Conservation (phyloP, 768 basidiomycete genomes). For the Hortiboletus flavorubellus region DNA sequence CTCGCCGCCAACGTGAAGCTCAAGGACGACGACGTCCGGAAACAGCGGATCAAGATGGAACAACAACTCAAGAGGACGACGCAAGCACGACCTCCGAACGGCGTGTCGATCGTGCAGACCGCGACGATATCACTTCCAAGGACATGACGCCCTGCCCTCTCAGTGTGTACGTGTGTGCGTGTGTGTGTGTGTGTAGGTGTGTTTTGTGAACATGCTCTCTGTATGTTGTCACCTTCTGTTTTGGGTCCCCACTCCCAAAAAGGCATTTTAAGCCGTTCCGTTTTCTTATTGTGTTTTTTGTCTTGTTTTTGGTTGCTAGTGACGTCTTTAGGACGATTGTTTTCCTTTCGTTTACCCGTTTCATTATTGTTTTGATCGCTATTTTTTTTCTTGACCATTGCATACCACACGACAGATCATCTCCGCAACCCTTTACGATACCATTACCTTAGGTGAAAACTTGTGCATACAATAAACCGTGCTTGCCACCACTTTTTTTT, state of each 20-base stretch:
- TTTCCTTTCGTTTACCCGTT: not conserved
- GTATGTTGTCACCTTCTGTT: slow-evolving; percentile 1
- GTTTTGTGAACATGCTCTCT: slow-evolving; percentile 11
- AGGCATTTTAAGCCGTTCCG: too few relatives aligned
- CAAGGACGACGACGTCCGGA: slow-evolving; percentile 77
- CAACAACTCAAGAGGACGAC: slow-evolving; percentile 64
- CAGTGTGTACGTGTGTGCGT: not conserved
- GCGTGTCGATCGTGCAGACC: slow-evolving; percentile 25
- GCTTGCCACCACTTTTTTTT: not conserved
- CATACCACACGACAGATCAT: slow-evolving; percentile 12
- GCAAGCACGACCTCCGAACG: slow-evolving; percentile 34
- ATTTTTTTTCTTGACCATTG: not conserved
- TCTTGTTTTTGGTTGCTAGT: not conserved
- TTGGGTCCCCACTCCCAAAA: not conserved
- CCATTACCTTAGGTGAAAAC: slow-evolving; percentile 12
- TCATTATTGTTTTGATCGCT: slow-evolving; percentile 1
- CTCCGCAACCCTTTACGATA: slow-evolving; percentile 7
- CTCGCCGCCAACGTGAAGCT: slow-evolving; percentile 62
- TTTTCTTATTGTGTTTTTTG: not conserved
- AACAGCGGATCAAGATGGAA: slow-evolving; percentile 72
- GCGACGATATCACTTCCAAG: slow-evolving; percentile 30
- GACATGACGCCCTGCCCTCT: slow-evolving; percentile 3
- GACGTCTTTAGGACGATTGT: not conserved
- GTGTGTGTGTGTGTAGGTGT: slow-evolving; percentile 1
- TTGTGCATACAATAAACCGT: slow-evolving; percentile 18